These are phyloP conservation scores for Peniophora sp. DNA, from an alignment of 1,284 basidiomycete genomes.

Conservation along the genomic window DNA sequence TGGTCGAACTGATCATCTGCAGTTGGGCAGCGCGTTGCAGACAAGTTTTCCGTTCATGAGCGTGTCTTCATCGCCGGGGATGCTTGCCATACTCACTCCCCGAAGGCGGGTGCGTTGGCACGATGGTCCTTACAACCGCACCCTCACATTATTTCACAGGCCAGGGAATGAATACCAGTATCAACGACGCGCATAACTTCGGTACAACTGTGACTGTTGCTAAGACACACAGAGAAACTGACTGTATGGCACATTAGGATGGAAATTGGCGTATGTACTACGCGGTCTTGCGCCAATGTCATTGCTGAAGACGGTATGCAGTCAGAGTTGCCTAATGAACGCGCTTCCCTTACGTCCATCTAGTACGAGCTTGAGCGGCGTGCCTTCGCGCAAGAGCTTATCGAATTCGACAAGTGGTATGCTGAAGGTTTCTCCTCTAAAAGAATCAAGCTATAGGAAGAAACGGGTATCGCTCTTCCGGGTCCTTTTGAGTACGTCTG, in stretches of 20 bases:
- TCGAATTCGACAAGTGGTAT: constrained; percentile 73
- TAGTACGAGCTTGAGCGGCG: constrained; percentile 69
- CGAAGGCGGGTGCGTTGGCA: constrained; percentile 37
- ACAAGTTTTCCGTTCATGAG: constrained; percentile 55
- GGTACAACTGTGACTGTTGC: constrained; percentile 25
- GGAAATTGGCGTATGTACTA: constrained; percentile 73
- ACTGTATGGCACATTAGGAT: too few relatives aligned
- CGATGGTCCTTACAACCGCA: not conserved
- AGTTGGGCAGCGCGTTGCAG: constrained; percentile 74
- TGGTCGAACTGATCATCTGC: not conserved
- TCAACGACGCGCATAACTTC: constrained; percentile 82
- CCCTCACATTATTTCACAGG: too few relatives aligned
- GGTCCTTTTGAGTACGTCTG: not conserved
- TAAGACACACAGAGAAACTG: too few relatives aligned
- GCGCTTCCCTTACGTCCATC: not conserved
- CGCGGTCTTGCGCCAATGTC: constrained; percentile 60
- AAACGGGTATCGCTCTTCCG: constrained; percentile 38
- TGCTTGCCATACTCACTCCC: constrained; percentile 81
- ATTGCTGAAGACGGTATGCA: constrained; percentile 61
- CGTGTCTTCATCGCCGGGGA: constrained; percentile 79
- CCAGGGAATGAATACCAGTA: constrained; percentile 67
- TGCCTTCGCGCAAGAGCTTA: constrained; percentile 74
- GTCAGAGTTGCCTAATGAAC: not conserved
- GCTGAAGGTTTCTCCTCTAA: constrained; percentile 72
- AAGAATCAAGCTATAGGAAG: constrained; percentile 40